These are phyloP conservation scores for Solanum chiquidenum DNA, from an alignment of 257 asterid species.

Conservation along the genomic window DNA sequence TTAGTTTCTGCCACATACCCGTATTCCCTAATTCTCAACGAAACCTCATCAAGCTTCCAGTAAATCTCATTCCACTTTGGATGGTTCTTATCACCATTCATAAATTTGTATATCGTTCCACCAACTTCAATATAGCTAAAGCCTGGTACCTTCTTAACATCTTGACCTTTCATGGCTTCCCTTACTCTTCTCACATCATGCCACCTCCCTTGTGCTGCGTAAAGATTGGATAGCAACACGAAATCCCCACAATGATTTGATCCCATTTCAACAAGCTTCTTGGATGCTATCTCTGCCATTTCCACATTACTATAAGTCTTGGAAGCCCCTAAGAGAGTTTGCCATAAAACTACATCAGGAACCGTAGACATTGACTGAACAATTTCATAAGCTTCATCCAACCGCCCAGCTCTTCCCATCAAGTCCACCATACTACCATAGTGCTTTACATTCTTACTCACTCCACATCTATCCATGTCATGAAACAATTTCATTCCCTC, in stretches of 20 bases:
- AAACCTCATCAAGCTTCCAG: conserved; percentile 62
- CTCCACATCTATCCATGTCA: conserved; percentile 39
- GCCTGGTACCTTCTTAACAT: conserved; percentile 76
- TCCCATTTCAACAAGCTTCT: conserved; percentile 78
- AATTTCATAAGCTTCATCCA: conserved; percentile 52
- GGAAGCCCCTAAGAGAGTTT: conserved; percentile 71
- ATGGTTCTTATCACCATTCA: conserved; percentile 60
- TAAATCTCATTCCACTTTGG: conserved; percentile 48
- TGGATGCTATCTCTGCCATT: conserved; percentile 86
- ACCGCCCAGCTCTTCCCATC: conserved; percentile 75
- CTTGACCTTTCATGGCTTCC: conserved; percentile 57
- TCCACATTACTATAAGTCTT: conserved; percentile 60
- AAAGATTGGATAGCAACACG: conserved; percentile 72
- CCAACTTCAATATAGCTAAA: conserved; percentile 67
- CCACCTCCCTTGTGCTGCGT: conserved; percentile 82
- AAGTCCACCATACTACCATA: conserved; percentile 84
- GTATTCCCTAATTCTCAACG: conserved; percentile 28
- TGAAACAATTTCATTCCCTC: conserved; percentile 63
- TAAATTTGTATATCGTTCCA: conserved; percentile 46
- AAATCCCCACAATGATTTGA: conserved; percentile 74
- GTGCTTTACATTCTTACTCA: conserved; percentile 63
- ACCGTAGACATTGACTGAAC: conserved; percentile 46
- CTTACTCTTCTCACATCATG: conserved; percentile 71
- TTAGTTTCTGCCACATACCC: conserved; percentile 79
- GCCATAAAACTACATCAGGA: conserved; percentile 86